Base-by-base conservation (phyloP, 805 yeast genomes). In the Candida silvicultrix region DNA sequence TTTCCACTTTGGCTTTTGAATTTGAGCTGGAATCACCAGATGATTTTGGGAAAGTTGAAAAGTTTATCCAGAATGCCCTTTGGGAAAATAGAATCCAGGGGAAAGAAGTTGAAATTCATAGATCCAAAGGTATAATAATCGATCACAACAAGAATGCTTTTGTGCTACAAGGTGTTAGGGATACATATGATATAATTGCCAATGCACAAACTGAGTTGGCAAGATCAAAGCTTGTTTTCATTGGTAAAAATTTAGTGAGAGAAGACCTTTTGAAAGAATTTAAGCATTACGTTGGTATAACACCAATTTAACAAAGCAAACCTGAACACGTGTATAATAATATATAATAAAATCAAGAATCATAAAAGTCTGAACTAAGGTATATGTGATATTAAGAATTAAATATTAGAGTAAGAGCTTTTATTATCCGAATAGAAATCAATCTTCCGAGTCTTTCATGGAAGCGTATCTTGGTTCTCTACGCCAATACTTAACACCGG, bases 131-230 rank as follows among this genome's bases (percentile, higher is more conserved):
- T 1, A 63, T 87, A 10, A 51, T 89, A 8, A 74, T 81, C 2
- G 49, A 55, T n/a, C 58, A 63, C 8, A 62, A 59, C 2, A 57
- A 63, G 3, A 54, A 62, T 5, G 60, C 56, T 10, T 49, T 49
- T 14, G 54, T 52, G 0, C 66, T 94, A 11, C 99, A 94, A 62
- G 98, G 95, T 12, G 99, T 94, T 0, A 73, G 98, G 49, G 94
- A 89, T 45, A 89, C 96, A 0, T 94, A 89, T 64, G 99, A 94
- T 51, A 70, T 88, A 3, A 72, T 83, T 4, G 80, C 77, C 14
- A 69, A 70, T 4, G 55, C 56, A 5, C 55, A 61, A 39, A 69
- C 72, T 5, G 73, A 67, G 0, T 60, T 69, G 2, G 56, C 54
- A 0, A 49, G 62, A 28, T 80, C 83, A 48, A 86, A 83, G 63